Percentiles rank a stretch among this genome's conserved stretches.
These are phyloP conservation scores for Gloeopeniophorella convolvens DNA, from an alignment of 768 basidiomycete genomes.

Conservation along the genomic window DNA sequence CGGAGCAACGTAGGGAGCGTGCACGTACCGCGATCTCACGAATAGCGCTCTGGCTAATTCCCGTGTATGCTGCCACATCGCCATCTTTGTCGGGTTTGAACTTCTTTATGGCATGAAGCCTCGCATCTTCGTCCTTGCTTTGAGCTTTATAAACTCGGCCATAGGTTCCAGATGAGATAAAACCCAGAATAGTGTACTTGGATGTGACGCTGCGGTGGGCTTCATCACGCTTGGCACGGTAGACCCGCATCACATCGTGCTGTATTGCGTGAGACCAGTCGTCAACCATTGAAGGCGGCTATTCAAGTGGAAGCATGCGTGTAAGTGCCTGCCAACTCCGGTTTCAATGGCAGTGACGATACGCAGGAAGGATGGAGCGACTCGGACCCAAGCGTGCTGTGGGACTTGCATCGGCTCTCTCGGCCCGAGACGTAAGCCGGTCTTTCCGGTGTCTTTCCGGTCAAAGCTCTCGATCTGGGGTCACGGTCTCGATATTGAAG, in stretches of 20 bases:
- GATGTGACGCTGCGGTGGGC: conserved; percentile 60
- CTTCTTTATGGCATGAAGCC: conserved; percentile 95
- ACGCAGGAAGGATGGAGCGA: too few species aligned
- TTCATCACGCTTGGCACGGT: conserved; percentile 72
- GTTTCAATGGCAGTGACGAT: too few species aligned
- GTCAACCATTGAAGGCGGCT: conserved; percentile 19
- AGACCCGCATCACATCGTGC: conserved; percentile 79
- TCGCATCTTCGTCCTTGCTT: conserved; percentile 60
- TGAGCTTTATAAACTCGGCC: conserved; percentile 98
- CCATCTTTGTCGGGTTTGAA: conserved; percentile 99
- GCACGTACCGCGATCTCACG: conserved; percentile 86
- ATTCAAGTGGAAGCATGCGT: neutral
- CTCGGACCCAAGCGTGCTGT: too few species aligned
- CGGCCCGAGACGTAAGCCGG: too few species aligned
- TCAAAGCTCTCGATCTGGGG: too few species aligned
- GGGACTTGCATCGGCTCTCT: too few species aligned
- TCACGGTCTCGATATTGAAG: too few species aligned
- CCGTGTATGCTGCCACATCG: conserved; percentile 91
- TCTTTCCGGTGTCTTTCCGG: too few species aligned
- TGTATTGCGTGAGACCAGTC: conserved; percentile 18
- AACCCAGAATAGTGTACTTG: conserved; percentile 90
- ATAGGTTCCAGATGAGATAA: conserved; percentile 97
- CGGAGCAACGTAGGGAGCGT: neutral
- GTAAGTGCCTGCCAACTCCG: neutral
- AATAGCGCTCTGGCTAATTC: conserved; percentile 96